Conservation (phyloP, 2,329 filamentous ascomycete genomes). For the Penicillium palitans region DNA sequence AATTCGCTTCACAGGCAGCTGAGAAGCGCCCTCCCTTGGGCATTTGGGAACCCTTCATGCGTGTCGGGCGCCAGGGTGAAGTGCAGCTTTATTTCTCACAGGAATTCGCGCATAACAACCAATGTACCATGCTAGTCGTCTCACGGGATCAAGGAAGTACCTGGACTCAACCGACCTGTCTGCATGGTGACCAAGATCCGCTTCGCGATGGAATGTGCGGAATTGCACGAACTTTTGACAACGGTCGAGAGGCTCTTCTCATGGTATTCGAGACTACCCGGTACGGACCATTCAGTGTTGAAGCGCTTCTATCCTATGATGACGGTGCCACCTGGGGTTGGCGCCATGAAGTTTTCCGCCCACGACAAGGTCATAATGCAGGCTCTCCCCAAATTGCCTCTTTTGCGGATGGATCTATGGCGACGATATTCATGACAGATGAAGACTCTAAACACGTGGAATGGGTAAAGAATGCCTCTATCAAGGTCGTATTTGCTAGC, state of each 20-base stretch:
- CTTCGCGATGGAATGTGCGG: slow-evolving; percentile 47
- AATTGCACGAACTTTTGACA: slow-evolving; percentile 38
- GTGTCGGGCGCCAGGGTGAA: slow-evolving; percentile 39
- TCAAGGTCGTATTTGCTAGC: slow-evolving; percentile 45
- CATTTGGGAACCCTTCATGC: slow-evolving; percentile 55
- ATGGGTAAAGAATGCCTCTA: slow-evolving; percentile 45
- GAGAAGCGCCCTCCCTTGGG: slow-evolving; percentile 44
- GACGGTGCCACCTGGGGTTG: slow-evolving; percentile 44
- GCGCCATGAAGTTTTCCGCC: slow-evolving; percentile 46
- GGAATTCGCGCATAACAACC: slow-evolving; percentile 49
- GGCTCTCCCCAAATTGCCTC: slow-evolving; percentile 50
- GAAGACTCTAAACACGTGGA: slow-evolving; percentile 40
- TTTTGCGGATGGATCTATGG: slow-evolving; percentile 43
- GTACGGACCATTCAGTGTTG: slow-evolving; percentile 44
- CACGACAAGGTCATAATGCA: slow-evolving; percentile 43
- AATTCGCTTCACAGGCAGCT: slow-evolving; percentile 47
- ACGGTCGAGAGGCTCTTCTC: slow-evolving; percentile 41
- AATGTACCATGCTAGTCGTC: slow-evolving; percentile 52
- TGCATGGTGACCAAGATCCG: slow-evolving; percentile 43
- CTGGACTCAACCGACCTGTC: slow-evolving; percentile 47
- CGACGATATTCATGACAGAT: slow-evolving; percentile 51
- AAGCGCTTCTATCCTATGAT: slow-evolving; percentile 50
- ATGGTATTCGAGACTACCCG: slow-evolving; percentile 52
- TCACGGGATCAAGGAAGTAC: slow-evolving; percentile 47
- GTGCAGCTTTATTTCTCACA: slow-evolving; percentile 51